phyloP scores from a whole-genome alignment of 1,139 yeast species.

The Protomyces lactucae-debilis region DNA sequence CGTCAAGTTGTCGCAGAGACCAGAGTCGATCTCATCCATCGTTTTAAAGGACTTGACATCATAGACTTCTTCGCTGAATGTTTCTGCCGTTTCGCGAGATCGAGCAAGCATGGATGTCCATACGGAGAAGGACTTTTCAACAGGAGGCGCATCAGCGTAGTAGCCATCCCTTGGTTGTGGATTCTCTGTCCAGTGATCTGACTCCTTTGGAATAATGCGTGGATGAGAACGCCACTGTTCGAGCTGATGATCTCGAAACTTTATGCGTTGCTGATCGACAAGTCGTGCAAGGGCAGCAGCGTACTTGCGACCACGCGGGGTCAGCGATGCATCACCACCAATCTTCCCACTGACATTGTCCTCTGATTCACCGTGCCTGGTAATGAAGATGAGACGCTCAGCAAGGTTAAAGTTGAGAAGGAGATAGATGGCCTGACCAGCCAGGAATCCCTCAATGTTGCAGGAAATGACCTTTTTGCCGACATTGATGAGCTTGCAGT shows the following conservation, averaged over 20 bases:
- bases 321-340: slow-evolving; percentile 86
- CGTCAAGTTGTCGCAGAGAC: slow-evolving; percentile 87
- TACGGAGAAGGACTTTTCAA: slow-evolving; percentile 69
- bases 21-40: slow-evolving; percentile 91
- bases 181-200: slow-evolving; percentile 25
- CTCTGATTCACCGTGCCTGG: slow-evolving; percentile 87
- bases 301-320: slow-evolving; percentile 72
- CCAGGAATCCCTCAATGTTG: slow-evolving; percentile 84
- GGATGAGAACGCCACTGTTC: slow-evolving; percentile 43
- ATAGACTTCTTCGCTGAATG: slow-evolving; percentile 59
- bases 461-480: slow-evolving; percentile 90
- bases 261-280: slow-evolving; percentile 63
- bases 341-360: slow-evolving; percentile 80
- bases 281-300: slow-evolving; percentile 67
- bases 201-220: slow-evolving; percentile 27
- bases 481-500: slow-evolving; percentile 91
- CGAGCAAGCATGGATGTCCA: slow-evolving; percentile 88
- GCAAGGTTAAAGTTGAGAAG: slow-evolving; percentile 81
- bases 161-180: slow-evolving; percentile 18
- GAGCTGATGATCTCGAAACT: slow-evolving; percentile 63
- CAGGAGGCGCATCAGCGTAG: slow-evolving; percentile 43
- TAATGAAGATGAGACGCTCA: slow-evolving; percentile 90
- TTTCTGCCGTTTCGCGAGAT: slow-evolving; percentile 69
- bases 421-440: slow-evolving; percentile 90
- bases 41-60: slow-evolving; percentile 85